Conservation (phyloP, 768 basidiomycete genomes). For the Tricholomella constricta region DNA sequence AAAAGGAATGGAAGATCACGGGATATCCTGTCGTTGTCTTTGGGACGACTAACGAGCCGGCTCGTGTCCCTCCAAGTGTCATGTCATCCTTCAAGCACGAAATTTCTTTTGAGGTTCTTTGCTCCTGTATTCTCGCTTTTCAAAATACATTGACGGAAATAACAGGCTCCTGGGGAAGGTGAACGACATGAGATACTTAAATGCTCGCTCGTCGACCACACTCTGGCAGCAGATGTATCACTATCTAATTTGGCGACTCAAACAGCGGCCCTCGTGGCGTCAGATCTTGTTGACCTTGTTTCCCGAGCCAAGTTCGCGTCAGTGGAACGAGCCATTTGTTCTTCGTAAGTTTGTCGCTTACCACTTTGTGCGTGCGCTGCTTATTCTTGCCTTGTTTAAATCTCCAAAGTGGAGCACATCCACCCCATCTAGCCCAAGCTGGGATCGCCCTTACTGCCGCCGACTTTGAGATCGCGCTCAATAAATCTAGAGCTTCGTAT, state of each 20-base stretch:
- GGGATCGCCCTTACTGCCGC: constrained; percentile 49
- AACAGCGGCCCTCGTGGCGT: constrained; percentile 88
- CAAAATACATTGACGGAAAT: background rate
- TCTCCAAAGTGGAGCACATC: constrained; percentile 20
- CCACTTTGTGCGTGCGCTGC: background rate
- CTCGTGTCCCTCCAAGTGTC: constrained; percentile 63
- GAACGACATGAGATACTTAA: constrained; percentile 67
- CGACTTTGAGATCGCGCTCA: constrained; percentile 76
- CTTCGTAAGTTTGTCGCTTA: constrained; percentile 33
- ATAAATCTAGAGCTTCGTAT: constrained; percentile 73
- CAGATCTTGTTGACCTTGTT: constrained; percentile 75
- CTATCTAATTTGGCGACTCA: constrained; percentile 73
- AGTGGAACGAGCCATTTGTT: constrained; percentile 44
- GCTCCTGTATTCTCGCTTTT: background rate
- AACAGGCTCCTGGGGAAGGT: constrained; percentile 77
- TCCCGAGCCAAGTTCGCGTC: constrained; percentile 57
- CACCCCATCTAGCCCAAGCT: constrained; percentile 32
- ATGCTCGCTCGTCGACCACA: constrained; percentile 39
- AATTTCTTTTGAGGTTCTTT: constrained; percentile 66
- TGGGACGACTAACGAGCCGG: constrained; percentile 69
- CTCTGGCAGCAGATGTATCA: constrained; percentile 76
- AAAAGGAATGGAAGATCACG: constrained; percentile 55
- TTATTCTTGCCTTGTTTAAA: constrained; percentile 3
- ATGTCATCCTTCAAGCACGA: constrained; percentile 85
- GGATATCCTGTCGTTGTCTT: constrained; percentile 77